Conservation (phyloP, 805 yeast species). For the Lipomyces anomalus region DNA sequence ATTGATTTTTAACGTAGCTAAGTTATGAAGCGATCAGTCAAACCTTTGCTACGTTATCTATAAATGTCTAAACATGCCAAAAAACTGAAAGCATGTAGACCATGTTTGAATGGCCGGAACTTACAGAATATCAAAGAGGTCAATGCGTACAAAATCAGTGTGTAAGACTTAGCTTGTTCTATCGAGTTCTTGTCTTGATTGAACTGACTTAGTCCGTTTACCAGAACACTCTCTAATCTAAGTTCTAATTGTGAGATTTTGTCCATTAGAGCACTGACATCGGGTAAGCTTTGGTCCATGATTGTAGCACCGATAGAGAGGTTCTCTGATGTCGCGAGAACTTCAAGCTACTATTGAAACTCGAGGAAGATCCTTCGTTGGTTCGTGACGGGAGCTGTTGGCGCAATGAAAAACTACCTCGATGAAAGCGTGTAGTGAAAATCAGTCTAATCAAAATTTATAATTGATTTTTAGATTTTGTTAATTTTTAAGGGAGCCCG, state of each 20-base stretch:
- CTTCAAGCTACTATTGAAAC: too few species aligned
- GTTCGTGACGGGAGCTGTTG: too few species aligned
- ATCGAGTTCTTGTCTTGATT: slow-evolving; percentile 5
- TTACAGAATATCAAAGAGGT: slow-evolving; percentile 17
- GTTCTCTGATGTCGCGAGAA: too few species aligned
- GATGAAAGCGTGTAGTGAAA: too few species aligned
- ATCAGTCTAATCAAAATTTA: too few species aligned
- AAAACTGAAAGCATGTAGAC: not conserved
- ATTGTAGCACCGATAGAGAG: too few species aligned
- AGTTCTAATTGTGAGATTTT: slow-evolving; percentile 9
- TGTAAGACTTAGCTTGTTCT: slow-evolving; percentile 17
- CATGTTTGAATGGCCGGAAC: too few species aligned
- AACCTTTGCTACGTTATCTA: not conserved
- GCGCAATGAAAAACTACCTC: too few species aligned
- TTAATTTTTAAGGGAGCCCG: too few species aligned
- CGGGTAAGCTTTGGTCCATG: not conserved
- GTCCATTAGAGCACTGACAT: not conserved
- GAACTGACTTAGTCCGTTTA: slow-evolving; percentile 1
- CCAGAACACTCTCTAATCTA: slow-evolving; percentile 2
- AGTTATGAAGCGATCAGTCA: not conserved
- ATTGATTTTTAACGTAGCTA: slow-evolving; percentile 15
- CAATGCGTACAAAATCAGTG: slow-evolving; percentile 13
- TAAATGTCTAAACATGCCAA: too few species aligned
- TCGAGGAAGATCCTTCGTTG: too few species aligned
- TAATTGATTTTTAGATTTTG: too few species aligned